phyloP scores from a whole-genome alignment of 2,329 filamentous ascomycete genomes.

The Rhynchosporium secalis region DNA sequence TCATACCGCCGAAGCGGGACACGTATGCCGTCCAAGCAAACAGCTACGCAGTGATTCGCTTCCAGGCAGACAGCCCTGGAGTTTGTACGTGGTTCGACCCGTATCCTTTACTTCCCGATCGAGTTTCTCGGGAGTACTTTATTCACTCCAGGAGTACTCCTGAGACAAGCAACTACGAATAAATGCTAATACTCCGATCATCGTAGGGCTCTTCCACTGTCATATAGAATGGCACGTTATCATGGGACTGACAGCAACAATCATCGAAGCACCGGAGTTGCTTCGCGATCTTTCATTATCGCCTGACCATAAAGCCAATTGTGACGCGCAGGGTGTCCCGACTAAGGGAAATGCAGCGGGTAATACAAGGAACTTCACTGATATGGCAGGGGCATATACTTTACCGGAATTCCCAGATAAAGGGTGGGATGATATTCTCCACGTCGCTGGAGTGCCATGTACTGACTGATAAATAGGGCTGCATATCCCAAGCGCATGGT shows the following conservation, averaged over 20 bases:
- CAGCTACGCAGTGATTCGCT: constrained; percentile 48
- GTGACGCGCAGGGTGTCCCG: constrained; percentile 44
- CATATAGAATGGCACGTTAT: constrained; percentile 49
- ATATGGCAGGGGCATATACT: constrained; percentile 52
- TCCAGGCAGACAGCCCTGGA: constrained; percentile 51
- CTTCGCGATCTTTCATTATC: constrained; percentile 44
- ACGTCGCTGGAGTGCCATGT: background rate
- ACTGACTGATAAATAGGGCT: constrained; percentile 4
- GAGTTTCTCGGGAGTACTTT: too few relatives aligned
- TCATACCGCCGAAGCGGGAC: constrained; percentile 52
- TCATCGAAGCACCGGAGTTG: constrained; percentile 25
- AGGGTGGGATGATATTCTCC: constrained; percentile 8
- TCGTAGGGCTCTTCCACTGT: constrained; percentile 47
- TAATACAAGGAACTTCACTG: constrained; percentile 53
- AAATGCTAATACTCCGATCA: too few relatives aligned
- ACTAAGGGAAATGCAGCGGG: constrained; percentile 59
- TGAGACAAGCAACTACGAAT: too few relatives aligned
- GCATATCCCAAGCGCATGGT: constrained; percentile 10
- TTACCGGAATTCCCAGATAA: constrained; percentile 14
- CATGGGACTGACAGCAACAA: constrained; percentile 22
- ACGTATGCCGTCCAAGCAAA: constrained; percentile 42
- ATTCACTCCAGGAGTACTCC: too few relatives aligned
- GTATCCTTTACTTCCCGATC: too few relatives aligned
- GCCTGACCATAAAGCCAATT: constrained; percentile 46
- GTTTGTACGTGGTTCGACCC: constrained; percentile 37